Conservation (phyloP, 345 rosid genomes). For the Limnanthes douglasii region DNA sequence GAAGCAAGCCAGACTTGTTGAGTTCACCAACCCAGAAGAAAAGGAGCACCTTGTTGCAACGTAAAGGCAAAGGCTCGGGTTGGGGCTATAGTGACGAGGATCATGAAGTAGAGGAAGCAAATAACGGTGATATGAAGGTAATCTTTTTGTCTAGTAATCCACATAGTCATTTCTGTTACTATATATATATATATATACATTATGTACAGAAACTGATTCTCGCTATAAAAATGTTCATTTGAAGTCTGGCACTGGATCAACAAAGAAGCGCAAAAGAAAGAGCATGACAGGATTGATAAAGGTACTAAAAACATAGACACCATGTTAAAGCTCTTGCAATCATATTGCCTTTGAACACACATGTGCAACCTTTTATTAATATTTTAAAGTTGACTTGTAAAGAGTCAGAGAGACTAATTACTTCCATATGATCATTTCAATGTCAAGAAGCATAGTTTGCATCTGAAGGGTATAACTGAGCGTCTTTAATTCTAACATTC, state of each 20-base stretch:
- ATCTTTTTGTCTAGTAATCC: conserved; percentile 3
- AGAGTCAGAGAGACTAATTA: no score
- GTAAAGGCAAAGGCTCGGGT: conserved; percentile 27
- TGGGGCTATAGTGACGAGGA: conserved; percentile 21
- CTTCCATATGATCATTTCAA: no score
- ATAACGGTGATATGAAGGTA: conserved; percentile 44
- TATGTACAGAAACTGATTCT: conserved; percentile 18
- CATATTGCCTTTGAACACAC: no score
- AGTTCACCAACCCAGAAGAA: conserved; percentile 24
- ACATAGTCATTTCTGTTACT: background rate
- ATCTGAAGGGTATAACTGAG: no score
- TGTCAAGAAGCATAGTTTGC: no score
- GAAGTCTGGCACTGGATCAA: conserved; percentile 41
- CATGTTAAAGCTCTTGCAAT: no score
- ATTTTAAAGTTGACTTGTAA: no score
- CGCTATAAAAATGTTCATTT: conserved; percentile 19
- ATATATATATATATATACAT: conserved; percentile 3
- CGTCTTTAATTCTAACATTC: no score
- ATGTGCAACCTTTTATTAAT: conserved; percentile 1
- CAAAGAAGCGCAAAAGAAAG: conserved; percentile 67
- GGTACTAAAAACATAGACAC: no score
- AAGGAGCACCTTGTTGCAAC: conserved; percentile 21
- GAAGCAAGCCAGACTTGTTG: conserved; percentile 21
- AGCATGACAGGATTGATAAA: conserved; percentile 53
- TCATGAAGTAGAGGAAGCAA: conserved; percentile 28